Base-by-base conservation (phyloP, 768 basidiomycete species). In the Suillus subalutaceus region DNA sequence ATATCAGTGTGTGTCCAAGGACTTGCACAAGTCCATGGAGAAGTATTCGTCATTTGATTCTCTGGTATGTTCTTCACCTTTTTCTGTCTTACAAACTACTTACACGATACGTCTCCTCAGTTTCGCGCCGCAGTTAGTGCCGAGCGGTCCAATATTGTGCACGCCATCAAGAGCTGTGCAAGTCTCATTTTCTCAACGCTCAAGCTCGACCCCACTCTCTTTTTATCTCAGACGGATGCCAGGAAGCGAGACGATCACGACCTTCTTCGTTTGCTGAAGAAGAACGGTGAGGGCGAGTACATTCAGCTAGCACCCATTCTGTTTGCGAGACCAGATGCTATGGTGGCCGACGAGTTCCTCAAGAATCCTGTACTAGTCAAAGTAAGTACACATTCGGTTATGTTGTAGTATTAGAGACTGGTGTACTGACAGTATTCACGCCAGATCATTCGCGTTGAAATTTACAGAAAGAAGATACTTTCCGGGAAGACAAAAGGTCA, bases 341-440 rank as follows among this genome's bases (percentile, higher is more conserved):
- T 63, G 62, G 9, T 35, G 7, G 40, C 62, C 0, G 30, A 46
- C 1, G 30, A 63, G 30, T 63, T 63, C 13, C 43, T 63, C 18
- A 63, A 63, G 30, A 63, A 23, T 52, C 62, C 44, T 0, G 43
- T 46, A 0, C 38, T 63, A 1, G 20, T 63, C 4, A 3, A 35
- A 43, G 41, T 62, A 62, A 62, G 61, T 62, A 48, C 62, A 32
- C n/a, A n/a, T n/a, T n/a, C n/a, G n/a, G n/a, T n/a, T n/a, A n/a
- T n/a, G 1, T n/a, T 46, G 13, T 26, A n/a, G 44, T 61, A 43
- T 0, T 3, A 37, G 18, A 8, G 41, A 26, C n/a, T 3, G 44
- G 32, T 62, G 41, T 3, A 4, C 26, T 23, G 41, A 43, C 46
- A 62, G 18, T 18, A 15, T 62, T 46, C 46, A 23, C 6, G 3